A percentile compares a stretch with the other conserved stretches of the same genome.
phyloP scores from a whole-genome alignment of 2,329 filamentous ascomycete genomes.

The Exserohilum rostratum region DNA sequence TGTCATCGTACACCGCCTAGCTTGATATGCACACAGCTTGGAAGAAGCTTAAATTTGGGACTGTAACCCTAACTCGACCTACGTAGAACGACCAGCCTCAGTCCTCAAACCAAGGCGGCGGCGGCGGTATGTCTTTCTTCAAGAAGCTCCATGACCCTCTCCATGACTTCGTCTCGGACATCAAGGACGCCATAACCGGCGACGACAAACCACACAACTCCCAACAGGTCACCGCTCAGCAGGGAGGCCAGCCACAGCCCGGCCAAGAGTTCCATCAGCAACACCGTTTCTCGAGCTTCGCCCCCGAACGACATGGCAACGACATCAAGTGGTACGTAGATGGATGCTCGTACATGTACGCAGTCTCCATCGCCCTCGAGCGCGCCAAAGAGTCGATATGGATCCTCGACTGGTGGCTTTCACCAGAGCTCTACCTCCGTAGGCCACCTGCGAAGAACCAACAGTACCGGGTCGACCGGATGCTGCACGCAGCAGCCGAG shows the following conservation, averaged over 20 bases:
- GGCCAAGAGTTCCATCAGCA: conserved; percentile 51
- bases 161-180: conserved; percentile 57
- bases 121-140: conserved; percentile 54
- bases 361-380: conserved; percentile 79
- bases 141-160: conserved; percentile 62
- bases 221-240: conserved; percentile 37
- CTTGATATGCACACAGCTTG: not conserved
- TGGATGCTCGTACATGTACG: conserved; percentile 71
- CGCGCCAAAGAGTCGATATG: conserved; percentile 78
- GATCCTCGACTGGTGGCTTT: conserved; percentile 90
- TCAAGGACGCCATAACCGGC: conserved; percentile 57
- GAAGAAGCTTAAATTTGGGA: not conserved
- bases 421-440: conserved; percentile 84
- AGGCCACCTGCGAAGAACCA: conserved; percentile 82
- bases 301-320: conserved; percentile 72
- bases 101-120: conserved; percentile 33
- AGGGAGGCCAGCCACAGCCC: conserved; percentile 29
- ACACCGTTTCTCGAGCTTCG: conserved; percentile 69
- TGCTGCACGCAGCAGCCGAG: conserved; percentile 81
- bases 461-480: conserved; percentile 80
- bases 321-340: conserved; percentile 87
- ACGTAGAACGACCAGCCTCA: conserved; percentile 29
- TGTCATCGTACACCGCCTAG: conserved; percentile 19
- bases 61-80: not conserved
- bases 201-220: conserved; percentile 54